Evolutionary conservation across 2,329 filamentous ascomycete genomes (phyloP), one percentile per base, ranked within the genome.

Genomic region (Penicillium frequentans): DNA sequence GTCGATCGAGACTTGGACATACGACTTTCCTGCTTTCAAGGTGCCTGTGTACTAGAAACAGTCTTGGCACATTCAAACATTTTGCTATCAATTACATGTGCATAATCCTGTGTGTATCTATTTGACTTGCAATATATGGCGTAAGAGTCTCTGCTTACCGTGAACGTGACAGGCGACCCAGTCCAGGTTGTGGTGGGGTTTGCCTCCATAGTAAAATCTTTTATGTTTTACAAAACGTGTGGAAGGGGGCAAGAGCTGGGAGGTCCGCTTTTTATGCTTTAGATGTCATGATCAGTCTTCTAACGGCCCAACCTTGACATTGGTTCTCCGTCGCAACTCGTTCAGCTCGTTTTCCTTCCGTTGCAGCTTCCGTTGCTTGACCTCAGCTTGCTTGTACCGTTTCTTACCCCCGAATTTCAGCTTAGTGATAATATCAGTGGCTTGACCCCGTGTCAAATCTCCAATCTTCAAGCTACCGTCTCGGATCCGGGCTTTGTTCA

Each of bases 381-480:
- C 67, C 82, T 80, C 56, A 84, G 75, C 33, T 68, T 79, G 26
- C 80, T 77, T 70, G 83, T 91, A 77, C 77, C 85, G 60, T 75
- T 90, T 73, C 79, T 84, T 80, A 1, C 90, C 91, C 0, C 93
- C 93, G 70, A 95, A 90, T 72, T 89, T 93, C 59, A 96, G 70
- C 74, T 96, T 96, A 8, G 91, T 96, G 62, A 98, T 96, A 89
- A 96, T 93, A 71, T 97, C 93, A 5, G 83, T 83, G 5, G 92
- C 93, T 70, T 86, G 86, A 8, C 93, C 93, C 69, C 93, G 95
- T 14, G 84, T 92, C 56, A 96, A 67, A 27, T 86, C 24, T 45
- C 54, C 3, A 53, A 29, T 3, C 35, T 47, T 9, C 68, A 59
- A 23, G 51, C 55, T 23, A 58, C 62, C 10, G 65, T 45, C 7